Evolutionary conservation across 1,284 basidiomycete genomes (phyloP).

Genomic region (Flammula alnicola): DNA sequence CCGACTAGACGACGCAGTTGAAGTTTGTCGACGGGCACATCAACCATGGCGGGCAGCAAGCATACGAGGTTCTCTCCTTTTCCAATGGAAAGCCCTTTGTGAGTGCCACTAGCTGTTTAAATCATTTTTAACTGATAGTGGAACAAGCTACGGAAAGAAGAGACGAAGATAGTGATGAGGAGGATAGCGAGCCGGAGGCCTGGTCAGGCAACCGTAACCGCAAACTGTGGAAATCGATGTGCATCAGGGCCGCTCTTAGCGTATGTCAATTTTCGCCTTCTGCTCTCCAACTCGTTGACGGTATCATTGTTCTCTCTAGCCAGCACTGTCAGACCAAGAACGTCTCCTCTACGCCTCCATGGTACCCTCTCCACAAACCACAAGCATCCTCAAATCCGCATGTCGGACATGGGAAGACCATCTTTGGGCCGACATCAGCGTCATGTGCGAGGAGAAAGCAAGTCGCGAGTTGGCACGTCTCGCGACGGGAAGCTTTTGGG

Average conservation of each 20-base stretch:
- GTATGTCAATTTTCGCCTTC: slow-evolving; percentile 46
- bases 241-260: slow-evolving; percentile 78
- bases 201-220: slow-evolving; percentile 78
- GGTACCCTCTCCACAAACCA: slow-evolving; percentile 78
- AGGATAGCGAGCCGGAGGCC: slow-evolving; percentile 49
- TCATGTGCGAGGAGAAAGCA: slow-evolving; percentile 84
- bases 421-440: slow-evolving; percentile 90
- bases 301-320: slow-evolving; percentile 41
- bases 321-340: slow-evolving; percentile 74
- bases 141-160: slow-evolving; percentile 52
- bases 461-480: slow-evolving; percentile 61
- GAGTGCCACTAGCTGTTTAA: slow-evolving; percentile 26
- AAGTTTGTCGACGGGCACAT: slow-evolving; percentile 82
- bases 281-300: neutral
- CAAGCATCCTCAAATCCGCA: slow-evolving; percentile 75
- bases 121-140: slow-evolving; percentile 25
- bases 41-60: slow-evolving; percentile 93
- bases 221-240: slow-evolving; percentile 85
- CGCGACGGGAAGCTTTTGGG: slow-evolving; percentile 65
- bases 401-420: slow-evolving; percentile 94
- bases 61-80: slow-evolving; percentile 79
- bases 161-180: slow-evolving; percentile 60
- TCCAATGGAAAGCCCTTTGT: slow-evolving; percentile 75
- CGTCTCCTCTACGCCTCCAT: slow-evolving; percentile 88
- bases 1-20: slow-evolving; percentile 80